phyloP scores from a whole-genome alignment of 1,284 basidiomycete species.

The Naganishia sp. region DNA sequence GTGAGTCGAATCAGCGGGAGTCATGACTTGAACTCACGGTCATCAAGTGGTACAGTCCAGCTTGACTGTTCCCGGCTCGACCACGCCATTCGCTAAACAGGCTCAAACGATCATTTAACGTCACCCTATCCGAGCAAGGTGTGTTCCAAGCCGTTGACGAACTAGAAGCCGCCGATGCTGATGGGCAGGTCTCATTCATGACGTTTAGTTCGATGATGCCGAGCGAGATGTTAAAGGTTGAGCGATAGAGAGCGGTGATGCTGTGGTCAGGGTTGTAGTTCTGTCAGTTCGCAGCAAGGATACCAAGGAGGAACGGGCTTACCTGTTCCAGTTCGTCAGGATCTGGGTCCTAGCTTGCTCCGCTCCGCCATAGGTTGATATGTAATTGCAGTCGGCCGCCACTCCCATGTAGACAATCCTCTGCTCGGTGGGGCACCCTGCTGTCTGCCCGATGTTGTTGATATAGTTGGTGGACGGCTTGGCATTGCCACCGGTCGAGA shows the following conservation, averaged over 20 bases:
- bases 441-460: slow-evolving; percentile 64
- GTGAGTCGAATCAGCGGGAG: slow-evolving; percentile 40
- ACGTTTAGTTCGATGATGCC: slow-evolving; percentile 69
- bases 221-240: slow-evolving; percentile 80
- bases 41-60: slow-evolving; percentile 88
- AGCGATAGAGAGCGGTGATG: slow-evolving; percentile 74
- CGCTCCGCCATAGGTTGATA: slow-evolving; percentile 62
- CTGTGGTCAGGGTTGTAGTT: slow-evolving; percentile 56
- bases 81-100: slow-evolving; percentile 83
- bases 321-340: slow-evolving; percentile 65
- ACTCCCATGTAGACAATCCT: slow-evolving; percentile 75
- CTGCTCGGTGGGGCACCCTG: slow-evolving; percentile 73
- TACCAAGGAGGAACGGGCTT: neutral
- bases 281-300: neutral
- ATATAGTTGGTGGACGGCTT: slow-evolving; percentile 61
- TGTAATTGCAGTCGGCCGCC: slow-evolving; percentile 83
- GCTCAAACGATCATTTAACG: slow-evolving; percentile 71
- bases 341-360: slow-evolving; percentile 72
- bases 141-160: slow-evolving; percentile 56
- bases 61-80: slow-evolving; percentile 64
- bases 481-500: slow-evolving; percentile 37
- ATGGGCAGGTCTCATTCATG: slow-evolving; percentile 56
- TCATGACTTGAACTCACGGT: slow-evolving; percentile 76
- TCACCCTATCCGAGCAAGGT: slow-evolving; percentile 55
- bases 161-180: slow-evolving; percentile 47